Conservation (phyloP, 2,329 filamentous ascomycete genomes). For the Coniochaeta sp. region DNA sequence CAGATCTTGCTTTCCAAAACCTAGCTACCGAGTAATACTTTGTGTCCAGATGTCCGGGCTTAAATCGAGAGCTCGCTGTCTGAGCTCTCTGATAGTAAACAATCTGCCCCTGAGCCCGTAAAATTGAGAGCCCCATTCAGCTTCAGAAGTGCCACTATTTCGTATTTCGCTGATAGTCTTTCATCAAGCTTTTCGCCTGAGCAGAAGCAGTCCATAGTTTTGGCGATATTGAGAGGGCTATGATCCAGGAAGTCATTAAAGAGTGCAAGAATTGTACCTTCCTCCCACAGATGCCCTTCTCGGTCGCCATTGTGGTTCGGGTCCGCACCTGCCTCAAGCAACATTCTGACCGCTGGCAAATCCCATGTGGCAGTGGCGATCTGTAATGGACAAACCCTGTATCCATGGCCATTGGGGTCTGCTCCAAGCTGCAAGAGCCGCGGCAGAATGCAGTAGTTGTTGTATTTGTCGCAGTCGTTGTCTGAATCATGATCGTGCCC, state of each 20-base stretch:
- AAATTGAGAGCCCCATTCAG: neutral
- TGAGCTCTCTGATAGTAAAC: neutral
- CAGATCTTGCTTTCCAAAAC: no score
- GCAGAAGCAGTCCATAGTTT: neutral
- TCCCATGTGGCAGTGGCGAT: neutral
- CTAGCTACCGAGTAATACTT: no score
- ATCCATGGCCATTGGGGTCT: neutral
- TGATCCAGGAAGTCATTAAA: neutral
- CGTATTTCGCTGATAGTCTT: neutral
- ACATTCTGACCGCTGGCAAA: neutral
- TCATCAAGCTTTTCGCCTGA: neutral
- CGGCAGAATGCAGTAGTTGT: neutral
- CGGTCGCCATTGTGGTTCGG: neutral
- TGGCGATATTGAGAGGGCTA: neutral
- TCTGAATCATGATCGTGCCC: no score
- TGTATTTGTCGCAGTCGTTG: neutral
- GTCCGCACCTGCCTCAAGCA: constrained; percentile 6
- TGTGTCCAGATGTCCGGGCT: no score
- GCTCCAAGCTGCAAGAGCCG: neutral
- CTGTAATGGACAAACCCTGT: neutral
- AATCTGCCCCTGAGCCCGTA: neutral
- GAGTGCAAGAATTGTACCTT: neutral
- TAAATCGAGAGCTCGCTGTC: neutral
- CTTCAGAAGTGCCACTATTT: neutral
- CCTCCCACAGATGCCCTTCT: neutral